These are phyloP conservation scores for Clonostachys solani DNA, from an alignment of 2,329 filamentous ascomycete genomes.

Conservation along the genomic window DNA sequence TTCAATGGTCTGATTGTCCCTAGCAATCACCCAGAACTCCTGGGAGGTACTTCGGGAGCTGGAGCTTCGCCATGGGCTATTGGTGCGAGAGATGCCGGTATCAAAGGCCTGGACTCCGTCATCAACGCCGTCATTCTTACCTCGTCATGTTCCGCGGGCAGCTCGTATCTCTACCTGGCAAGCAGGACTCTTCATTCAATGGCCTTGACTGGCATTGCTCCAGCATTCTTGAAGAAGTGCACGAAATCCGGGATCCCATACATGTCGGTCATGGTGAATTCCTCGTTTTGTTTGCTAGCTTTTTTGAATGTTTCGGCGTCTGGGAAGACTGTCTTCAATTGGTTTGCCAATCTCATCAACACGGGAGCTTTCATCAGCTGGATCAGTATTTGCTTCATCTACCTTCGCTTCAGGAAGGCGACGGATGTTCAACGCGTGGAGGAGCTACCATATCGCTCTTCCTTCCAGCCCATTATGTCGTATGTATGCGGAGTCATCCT, in stretches of 20 bases:
- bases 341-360: slow-evolving; percentile 67
- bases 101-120: slow-evolving; percentile 60
- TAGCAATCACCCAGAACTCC: slow-evolving; percentile 50
- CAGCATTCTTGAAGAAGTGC: slow-evolving; percentile 52
- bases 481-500: no score
- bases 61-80: slow-evolving; percentile 64
- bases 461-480: no score
- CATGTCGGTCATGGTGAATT: slow-evolving; percentile 47
- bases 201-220: slow-evolving; percentile 60
- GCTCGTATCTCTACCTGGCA: slow-evolving; percentile 72
- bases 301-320: slow-evolving; percentile 62
- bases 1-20: slow-evolving; percentile 71
- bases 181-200: slow-evolving; percentile 65
- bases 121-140: slow-evolving; percentile 77
- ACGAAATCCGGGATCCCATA: slow-evolving; percentile 61
- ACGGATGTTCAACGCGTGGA: slow-evolving; percentile 1
- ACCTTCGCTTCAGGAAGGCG: slow-evolving; percentile 62
- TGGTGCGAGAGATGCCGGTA: slow-evolving; percentile 56
- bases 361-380: slow-evolving; percentile 69
- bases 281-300: slow-evolving; percentile 57
- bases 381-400: slow-evolving; percentile 60
- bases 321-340: slow-evolving; percentile 62
- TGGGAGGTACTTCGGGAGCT: slow-evolving; percentile 48
- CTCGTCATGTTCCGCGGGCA: slow-evolving; percentile 73
- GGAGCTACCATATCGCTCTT: no score